phyloP scores from a whole-genome alignment of 345 rosid genomes.

The Cochlearia excelsa region DNA sequence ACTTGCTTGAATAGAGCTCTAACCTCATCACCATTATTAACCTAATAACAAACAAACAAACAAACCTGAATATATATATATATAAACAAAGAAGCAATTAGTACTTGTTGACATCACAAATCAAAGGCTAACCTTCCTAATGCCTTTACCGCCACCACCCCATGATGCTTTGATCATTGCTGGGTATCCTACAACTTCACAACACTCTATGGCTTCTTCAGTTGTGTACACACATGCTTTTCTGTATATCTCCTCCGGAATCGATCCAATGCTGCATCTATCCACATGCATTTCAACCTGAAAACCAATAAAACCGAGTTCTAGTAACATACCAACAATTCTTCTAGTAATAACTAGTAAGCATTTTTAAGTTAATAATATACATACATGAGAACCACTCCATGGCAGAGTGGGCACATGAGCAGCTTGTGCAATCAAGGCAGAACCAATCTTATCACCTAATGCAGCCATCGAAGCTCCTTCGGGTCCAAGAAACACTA shows the following conservation, averaged over 20 bases:
- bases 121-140: slow-evolving; percentile 73
- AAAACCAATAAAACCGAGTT: slow-evolving; percentile 23
- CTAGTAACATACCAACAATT: slow-evolving; percentile 18
- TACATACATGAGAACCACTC: slow-evolving; percentile 95
- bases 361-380: neutral
- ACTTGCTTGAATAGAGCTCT: slow-evolving; percentile 98
- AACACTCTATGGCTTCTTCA: slow-evolving; percentile 95
- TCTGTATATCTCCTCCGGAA: slow-evolving; percentile 83
- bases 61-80: slow-evolving; percentile 15
- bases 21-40: slow-evolving; percentile 95
- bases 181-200: slow-evolving; percentile 98
- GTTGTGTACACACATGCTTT: slow-evolving; percentile 97
- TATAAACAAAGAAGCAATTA: neutral
- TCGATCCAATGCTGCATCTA: slow-evolving; percentile 60
- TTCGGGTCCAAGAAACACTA: slow-evolving; percentile 94
- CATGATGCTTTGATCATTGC: slow-evolving; percentile 99
- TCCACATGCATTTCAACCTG: slow-evolving; percentile 82
- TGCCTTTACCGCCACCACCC: slow-evolving; percentile 99
- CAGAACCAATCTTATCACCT: slow-evolving; percentile 98
- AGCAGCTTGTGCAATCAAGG: slow-evolving; percentile 99
- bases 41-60: slow-evolving; percentile 44
- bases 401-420: slow-evolving; percentile 98
- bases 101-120: neutral
- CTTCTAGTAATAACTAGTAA: neutral
- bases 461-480: slow-evolving; percentile 87